These are phyloP conservation scores for Babesia divergens DNA, from an alignment of 169 alveolate genomes.

Conservation along the genomic window DNA sequence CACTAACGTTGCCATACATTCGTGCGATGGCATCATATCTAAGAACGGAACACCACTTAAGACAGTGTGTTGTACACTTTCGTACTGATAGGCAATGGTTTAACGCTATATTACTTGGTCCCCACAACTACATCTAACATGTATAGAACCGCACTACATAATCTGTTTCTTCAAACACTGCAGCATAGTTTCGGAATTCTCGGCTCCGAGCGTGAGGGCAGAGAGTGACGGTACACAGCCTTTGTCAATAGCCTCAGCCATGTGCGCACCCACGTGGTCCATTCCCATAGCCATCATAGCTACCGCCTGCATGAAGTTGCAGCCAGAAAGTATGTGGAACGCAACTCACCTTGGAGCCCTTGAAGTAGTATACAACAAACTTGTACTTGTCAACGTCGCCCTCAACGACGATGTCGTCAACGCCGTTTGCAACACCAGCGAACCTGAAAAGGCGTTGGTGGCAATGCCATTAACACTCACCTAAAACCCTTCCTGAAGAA, in stretches of 20 bases:
- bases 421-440: conserved; percentile 64
- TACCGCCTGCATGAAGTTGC: conserved; percentile 9
- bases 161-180: conserved; percentile 44
- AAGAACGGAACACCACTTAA: no score
- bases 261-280: conserved; percentile 50
- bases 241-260: conserved; percentile 61
- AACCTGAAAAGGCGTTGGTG: conserved; percentile 6
- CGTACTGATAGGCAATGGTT: no score
- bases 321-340: background rate
- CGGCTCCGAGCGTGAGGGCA: conserved; percentile 64
- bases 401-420: conserved; percentile 70
- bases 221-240: conserved; percentile 48
- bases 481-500: conserved; percentile 73
- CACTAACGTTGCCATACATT: no score
- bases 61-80: no score
- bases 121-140: no score
- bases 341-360: conserved; percentile 60
- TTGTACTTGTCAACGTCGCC: conserved; percentile 71
- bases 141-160: no score
- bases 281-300: conserved; percentile 63
- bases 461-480: background rate
- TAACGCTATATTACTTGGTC: no score
- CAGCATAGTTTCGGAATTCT: conserved; percentile 51
- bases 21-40: no score
- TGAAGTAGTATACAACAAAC: conserved; percentile 72